Evolutionary conservation across 1,284 basidiomycete genomes (phyloP).

Genomic region (Microbotryomycetes sp.): DNA sequence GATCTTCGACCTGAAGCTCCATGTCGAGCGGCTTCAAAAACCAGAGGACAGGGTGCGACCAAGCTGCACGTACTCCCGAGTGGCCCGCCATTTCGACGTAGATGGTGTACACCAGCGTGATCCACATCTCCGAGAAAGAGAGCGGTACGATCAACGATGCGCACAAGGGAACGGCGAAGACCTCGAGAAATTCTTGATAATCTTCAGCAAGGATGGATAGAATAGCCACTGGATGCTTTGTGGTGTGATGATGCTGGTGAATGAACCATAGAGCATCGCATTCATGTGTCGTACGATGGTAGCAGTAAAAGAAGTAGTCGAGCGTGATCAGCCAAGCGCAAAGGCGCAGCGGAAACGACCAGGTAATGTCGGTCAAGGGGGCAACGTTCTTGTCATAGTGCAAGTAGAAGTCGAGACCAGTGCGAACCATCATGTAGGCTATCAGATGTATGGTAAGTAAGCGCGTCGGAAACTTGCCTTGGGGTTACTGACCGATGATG

Average conservation of each 20-base stretch:
- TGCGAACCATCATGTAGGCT: background rate
- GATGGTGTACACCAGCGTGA: background rate
- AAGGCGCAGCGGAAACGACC: background rate
- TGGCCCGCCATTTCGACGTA: background rate
- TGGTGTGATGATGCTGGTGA: conserved; percentile 1
- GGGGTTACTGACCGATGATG: background rate
- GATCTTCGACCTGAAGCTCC: background rate
- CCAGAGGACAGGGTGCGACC: background rate
- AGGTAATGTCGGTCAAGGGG: background rate
- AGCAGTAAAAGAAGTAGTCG: conserved; percentile 9
- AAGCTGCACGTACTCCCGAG: background rate
- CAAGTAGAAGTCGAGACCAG: background rate
- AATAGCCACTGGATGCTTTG: background rate
- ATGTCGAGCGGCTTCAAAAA: background rate
- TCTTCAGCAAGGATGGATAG: background rate
- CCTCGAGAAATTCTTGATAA: background rate
- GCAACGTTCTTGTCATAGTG: background rate
- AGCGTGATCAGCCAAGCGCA: background rate
- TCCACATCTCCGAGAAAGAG: background rate
- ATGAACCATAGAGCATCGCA: conserved; percentile 18
- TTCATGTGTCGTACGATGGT: conserved; percentile 18
- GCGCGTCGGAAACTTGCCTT: background rate
- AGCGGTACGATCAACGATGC: background rate
- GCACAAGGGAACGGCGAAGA: background rate
- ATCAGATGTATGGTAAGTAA: background rate